Conservation (phyloP, 169 alveolate genomes). For the Plasmodium fragile region DNA sequence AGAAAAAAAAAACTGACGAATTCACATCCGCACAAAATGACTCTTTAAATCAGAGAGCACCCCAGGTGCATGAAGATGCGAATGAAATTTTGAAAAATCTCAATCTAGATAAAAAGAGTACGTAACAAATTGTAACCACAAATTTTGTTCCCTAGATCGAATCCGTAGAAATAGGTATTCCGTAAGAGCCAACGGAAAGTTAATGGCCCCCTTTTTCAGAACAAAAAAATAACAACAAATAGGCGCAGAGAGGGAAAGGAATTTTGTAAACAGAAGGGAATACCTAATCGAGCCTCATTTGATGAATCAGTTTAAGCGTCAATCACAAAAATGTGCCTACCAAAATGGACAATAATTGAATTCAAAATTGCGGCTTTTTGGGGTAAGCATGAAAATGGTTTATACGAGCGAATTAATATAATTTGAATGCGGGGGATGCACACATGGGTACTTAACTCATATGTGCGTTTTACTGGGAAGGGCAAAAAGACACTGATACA, state of each 20-base stretch:
- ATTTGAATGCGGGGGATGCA: not conserved
- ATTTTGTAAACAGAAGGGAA: not conserved
- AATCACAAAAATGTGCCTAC: not conserved
- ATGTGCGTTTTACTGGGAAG: not conserved
- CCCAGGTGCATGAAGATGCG: slow-evolving; percentile 22
- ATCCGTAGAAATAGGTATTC: not conserved
- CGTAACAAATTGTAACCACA: not conserved
- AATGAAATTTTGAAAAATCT: slow-evolving; percentile 28
- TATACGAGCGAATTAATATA: not conserved
- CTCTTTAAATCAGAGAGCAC: not conserved
- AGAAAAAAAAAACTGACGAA: slow-evolving; percentile 38
- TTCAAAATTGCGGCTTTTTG: not conserved
- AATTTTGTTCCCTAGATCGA: not conserved
- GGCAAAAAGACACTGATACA: not conserved
- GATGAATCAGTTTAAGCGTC: not conserved
- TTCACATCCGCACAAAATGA: not conserved
- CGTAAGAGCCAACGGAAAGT: not conserved
- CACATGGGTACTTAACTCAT: not conserved
- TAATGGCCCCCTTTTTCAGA: not conserved
- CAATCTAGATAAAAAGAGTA: slow-evolving; percentile 5
- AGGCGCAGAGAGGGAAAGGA: not conserved
- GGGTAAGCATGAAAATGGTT: not conserved
- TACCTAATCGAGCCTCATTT: not conserved
- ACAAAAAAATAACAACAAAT: not conserved
- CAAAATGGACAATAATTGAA: not conserved